Evolutionary conservation across 2,329 filamentous ascomycete genomes (phyloP).

Genomic region (Paecilomyces sp.): DNA sequence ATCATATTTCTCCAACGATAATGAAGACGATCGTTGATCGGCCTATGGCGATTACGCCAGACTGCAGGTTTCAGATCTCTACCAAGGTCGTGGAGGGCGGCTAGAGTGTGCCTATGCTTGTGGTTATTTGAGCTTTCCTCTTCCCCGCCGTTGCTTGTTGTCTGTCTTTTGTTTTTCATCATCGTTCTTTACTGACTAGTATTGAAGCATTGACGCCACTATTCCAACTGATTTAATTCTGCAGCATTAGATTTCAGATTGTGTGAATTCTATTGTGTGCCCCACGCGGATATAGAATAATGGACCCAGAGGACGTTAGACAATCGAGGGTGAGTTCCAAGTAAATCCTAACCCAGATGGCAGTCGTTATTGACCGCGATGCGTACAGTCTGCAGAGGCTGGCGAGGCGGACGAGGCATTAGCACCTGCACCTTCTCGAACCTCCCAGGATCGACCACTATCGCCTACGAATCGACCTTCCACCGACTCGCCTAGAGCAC

Average conservation of each 20-base stretch:
- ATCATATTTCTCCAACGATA: slow-evolving; percentile 20
- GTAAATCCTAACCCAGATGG: not conserved
- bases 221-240: not conserved
- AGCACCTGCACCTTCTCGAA: not conserved
- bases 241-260: not conserved
- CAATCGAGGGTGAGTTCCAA: not conserved
- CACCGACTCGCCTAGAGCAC: not conserved
- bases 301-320: not conserved
- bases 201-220: not conserved
- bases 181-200: not conserved
- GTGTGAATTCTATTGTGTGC: not conserved
- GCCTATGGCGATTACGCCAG: slow-evolving; percentile 26
- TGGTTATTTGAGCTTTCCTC: not conserved
- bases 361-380: not conserved
- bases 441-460: not conserved
- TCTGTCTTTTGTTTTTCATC: not conserved
- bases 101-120: not conserved
- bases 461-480: not conserved
- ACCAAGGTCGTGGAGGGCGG: not conserved
- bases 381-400: not conserved
- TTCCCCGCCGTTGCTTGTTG: not conserved
- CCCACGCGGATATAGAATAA: not conserved
- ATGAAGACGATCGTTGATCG: slow-evolving; percentile 36
- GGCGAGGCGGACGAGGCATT: not conserved
- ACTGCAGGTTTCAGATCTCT: not conserved